These are phyloP conservation scores for Xerocomellus intermedius DNA, from an alignment of 768 basidiomycete genomes.

Conservation along the genomic window DNA sequence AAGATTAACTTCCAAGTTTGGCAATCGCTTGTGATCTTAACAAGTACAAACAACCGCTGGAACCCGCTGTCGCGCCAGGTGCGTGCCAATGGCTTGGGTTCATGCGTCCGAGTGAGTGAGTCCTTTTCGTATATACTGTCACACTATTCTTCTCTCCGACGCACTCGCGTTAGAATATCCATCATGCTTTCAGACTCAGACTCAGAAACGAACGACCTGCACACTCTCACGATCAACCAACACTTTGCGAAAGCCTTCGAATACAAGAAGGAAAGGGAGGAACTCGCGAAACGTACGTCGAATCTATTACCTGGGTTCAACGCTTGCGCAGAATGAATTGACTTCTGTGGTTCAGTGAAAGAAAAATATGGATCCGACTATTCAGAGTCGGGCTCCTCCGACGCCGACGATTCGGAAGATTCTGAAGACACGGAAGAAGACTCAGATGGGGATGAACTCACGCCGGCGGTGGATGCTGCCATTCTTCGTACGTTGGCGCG, in stretches of 20 bases:
- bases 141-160: neutral
- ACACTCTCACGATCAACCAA: constrained; percentile 67
- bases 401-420: constrained; percentile 42
- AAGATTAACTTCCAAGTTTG: too few species aligned
- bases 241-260: constrained; percentile 82
- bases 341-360: constrained; percentile 52
- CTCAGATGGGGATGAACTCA: constrained; percentile 91
- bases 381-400: constrained; percentile 32
- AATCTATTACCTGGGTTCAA: neutral
- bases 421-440: constrained; percentile 87
- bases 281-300: constrained; percentile 69
- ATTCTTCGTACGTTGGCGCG: constrained; percentile 88
- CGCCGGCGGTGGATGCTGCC: constrained; percentile 87
- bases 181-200: constrained; percentile 38
- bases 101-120: too few species aligned
- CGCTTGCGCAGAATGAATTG: neutral
- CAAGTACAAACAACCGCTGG: constrained; percentile 15
- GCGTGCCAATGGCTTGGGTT: too few species aligned
- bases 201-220: constrained; percentile 40
- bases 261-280: constrained; percentile 81
- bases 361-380: constrained; percentile 83
- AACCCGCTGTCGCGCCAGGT: too few species aligned
- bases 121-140: neutral
- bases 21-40: constrained; percentile 14
- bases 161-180: neutral